Percentiles rank a stretch among this genome's conserved stretches.
These are phyloP conservation scores for Chlorella sp. DNA, from an alignment of 139 green algal genomes.

Conservation along the genomic window DNA sequence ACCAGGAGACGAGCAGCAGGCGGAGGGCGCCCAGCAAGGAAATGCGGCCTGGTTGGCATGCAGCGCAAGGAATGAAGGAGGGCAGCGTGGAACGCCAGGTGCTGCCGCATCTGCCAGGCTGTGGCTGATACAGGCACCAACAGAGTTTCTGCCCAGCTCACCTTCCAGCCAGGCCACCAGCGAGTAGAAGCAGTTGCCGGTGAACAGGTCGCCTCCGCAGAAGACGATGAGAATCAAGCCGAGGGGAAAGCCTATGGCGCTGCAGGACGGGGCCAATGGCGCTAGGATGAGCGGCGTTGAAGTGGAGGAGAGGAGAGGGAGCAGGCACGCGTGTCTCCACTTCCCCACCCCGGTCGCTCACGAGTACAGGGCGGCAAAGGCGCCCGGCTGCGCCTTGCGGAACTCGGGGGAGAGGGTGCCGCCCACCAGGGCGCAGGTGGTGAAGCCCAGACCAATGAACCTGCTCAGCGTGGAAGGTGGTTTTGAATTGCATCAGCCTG, in stretches of 20 bases:
- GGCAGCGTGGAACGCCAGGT: too few species aligned
- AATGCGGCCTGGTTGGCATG: not conserved
- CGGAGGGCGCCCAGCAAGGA: not conserved
- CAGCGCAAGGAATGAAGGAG: too few species aligned
- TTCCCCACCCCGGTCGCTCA: too few species aligned
- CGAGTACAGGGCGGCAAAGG: slow-evolving; percentile 2
- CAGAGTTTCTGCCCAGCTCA: not conserved
- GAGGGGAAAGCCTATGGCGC: not conserved
- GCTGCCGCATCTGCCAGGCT: too few species aligned
- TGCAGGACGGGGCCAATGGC: not conserved
- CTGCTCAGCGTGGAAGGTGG: too few species aligned
- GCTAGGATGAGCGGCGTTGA: not conserved
- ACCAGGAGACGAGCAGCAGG: not conserved
- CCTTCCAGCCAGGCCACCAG: not conserved
- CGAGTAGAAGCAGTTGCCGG: slow-evolving; percentile 19
- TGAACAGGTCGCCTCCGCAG: slow-evolving; percentile 19
- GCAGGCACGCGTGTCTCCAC: not conserved
- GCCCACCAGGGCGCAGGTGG: slow-evolving; percentile 8
- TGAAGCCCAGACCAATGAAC: not conserved
- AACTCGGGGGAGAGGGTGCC: slow-evolving; percentile 7
- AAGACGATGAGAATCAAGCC: slow-evolving; percentile 15
- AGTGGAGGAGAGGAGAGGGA: not conserved
- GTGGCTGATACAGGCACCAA: too few species aligned
- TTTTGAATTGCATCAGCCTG: too few species aligned
- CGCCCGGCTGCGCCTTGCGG: slow-evolving; percentile 8